These are phyloP conservation scores for Kondoa malvinella DNA, from an alignment of 768 basidiomycete genomes.

Conservation along the genomic window DNA sequence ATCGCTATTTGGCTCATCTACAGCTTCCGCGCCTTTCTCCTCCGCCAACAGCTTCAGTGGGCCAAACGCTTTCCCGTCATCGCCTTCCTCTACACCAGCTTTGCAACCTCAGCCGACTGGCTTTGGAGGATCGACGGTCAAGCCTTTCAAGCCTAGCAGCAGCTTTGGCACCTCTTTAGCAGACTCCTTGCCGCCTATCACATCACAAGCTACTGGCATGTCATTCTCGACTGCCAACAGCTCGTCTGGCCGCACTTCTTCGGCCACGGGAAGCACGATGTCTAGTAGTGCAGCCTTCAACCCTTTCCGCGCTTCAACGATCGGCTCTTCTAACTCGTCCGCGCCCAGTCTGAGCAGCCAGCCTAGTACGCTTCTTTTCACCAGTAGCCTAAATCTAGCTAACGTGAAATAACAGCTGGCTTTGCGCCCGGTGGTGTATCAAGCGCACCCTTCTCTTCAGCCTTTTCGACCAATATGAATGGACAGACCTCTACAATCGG, in stretches of 20 bases:
- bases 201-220: neutral
- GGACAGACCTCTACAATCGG: neutral
- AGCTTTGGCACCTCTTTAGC: slow-evolving; percentile 24
- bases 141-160: slow-evolving; percentile 26
- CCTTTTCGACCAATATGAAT: neutral
- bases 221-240: neutral
- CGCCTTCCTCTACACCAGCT: neutral
- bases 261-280: neutral
- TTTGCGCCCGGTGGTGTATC: neutral
- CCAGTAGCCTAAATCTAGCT: neutral
- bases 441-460: neutral
- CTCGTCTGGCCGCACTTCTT: neutral
- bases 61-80: neutral
- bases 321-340: neutral
- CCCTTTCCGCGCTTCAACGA: neutral
- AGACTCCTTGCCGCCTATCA: neutral
- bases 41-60: neutral
- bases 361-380: neutral
- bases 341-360: neutral
- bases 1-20: slow-evolving; percentile 8
- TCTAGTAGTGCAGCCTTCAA: neutral
- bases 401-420: neutral
- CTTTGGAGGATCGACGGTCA: slow-evolving; percentile 19
- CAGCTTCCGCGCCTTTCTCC: neutral
- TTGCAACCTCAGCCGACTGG: slow-evolving; percentile 16